phyloP scores from a whole-genome alignment of 768 basidiomycete genomes.

The Auricularia auricula-judae region DNA sequence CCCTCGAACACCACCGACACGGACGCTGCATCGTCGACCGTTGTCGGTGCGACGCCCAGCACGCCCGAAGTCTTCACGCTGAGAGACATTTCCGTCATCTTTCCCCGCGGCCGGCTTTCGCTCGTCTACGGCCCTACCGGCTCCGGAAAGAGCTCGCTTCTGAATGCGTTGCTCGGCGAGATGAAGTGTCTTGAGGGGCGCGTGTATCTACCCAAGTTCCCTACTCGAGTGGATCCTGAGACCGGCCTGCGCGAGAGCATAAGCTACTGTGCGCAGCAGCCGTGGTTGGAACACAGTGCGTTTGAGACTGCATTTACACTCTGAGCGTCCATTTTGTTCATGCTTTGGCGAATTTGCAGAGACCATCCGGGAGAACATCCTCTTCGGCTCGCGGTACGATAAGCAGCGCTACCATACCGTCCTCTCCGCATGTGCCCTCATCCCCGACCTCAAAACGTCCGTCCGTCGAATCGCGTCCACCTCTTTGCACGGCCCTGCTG shows the following conservation, averaged over 20 bases:
- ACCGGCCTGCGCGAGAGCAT: constrained; percentile 31
- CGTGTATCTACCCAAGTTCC: constrained; percentile 12
- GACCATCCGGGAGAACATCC: constrained; percentile 70
- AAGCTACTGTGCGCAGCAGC: constrained; percentile 66
- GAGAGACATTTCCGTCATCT: constrained; percentile 43
- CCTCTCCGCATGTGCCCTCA: constrained; percentile 63
- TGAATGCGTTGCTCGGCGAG: constrained; percentile 18
- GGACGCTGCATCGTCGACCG: not conserved
- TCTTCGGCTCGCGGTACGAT: constrained; percentile 47
- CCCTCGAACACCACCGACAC: not conserved
- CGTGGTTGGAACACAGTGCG: constrained; percentile 50
- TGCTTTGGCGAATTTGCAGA: constrained; percentile 37
- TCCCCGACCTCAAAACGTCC: constrained; percentile 59
- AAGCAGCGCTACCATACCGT: constrained; percentile 53
- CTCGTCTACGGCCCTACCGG: constrained; percentile 55
- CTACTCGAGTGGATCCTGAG: constrained; percentile 18
- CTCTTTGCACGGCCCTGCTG: not conserved
- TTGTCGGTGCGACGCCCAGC: constrained; percentile 12
- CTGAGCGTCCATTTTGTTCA: too few relatives aligned
- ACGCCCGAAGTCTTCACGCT: constrained; percentile 33
- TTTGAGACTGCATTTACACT: not conserved
- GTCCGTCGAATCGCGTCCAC: constrained; percentile 17
- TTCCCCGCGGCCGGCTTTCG: constrained; percentile 47
- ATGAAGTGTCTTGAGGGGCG: constrained; percentile 6
- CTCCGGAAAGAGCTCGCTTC: constrained; percentile 39